Evolutionary conservation across 1,284 basidiomycete genomes (phyloP).

Genomic region (Ustilago hordei): DNA sequence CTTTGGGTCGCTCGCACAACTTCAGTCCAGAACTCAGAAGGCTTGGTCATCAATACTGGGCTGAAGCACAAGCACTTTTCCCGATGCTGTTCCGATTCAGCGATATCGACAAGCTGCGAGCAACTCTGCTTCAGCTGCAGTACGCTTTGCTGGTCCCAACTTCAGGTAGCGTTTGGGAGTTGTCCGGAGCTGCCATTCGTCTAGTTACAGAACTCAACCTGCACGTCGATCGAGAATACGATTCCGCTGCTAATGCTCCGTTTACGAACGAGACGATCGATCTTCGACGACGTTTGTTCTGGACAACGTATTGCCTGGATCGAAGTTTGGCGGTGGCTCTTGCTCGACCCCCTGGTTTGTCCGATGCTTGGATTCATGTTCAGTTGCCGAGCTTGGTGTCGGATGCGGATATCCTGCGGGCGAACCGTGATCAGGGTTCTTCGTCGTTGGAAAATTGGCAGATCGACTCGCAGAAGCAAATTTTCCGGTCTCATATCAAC

Average conservation of each 20-base stretch:
- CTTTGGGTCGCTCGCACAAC: conserved; percentile 44
- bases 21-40: conserved; percentile 49
- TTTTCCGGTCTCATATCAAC: conserved; percentile 43
- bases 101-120: conserved; percentile 45
- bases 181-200: conserved; percentile 46
- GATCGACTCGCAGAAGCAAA: conserved; percentile 34
- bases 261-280: conserved; percentile 32
- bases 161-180: conserved; percentile 48
- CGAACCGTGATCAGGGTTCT: conserved; percentile 10
- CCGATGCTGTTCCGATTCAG: conserved; percentile 21
- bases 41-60: conserved; percentile 45
- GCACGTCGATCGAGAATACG: conserved; percentile 46
- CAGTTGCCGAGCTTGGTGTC: conserved; percentile 40
- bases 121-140: conserved; percentile 39
- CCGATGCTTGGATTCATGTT: conserved; percentile 52
- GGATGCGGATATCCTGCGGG: conserved; percentile 28
- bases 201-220: conserved; percentile 47
- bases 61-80: conserved; percentile 34
- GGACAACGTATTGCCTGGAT: conserved; percentile 53
- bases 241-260: conserved; percentile 33
- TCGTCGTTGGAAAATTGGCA: not conserved
- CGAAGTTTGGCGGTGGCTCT: conserved; percentile 41
- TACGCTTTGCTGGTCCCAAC: conserved; percentile 43
- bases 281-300: conserved; percentile 44
- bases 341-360: conserved; percentile 42